Base-by-base conservation (phyloP, 805 yeast genomes). In the Yamadazyma olivae region DNA sequence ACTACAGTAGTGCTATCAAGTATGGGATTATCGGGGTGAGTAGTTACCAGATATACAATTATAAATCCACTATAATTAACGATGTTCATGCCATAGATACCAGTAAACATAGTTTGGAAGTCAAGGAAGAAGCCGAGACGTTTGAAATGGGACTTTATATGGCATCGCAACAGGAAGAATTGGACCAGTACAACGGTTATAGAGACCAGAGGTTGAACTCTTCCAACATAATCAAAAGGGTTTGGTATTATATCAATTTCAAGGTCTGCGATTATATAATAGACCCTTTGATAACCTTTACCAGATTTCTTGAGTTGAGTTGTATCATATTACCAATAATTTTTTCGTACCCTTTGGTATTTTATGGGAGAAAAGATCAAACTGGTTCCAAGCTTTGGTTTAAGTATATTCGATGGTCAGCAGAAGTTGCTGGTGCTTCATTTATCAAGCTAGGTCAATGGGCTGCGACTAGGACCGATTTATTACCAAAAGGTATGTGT, bases 381-480 rank as follows among this genome's bases (percentile, higher is more conserved):
- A 52, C 71, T 3, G 96, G 96, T 0, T 75, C 85, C 1, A 48
- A 71, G 14, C 27, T 78, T 15, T 91, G 97, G 96, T 90, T 75
- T 58, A 59, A 61, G 35, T 59, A 78, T 31, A 61, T 91, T 15
- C 70, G 87, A 32, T 58, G 74, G 54, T 64, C 83, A 1, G 77
- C 93, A 39, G 96, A 91, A 57, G 43, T 67, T 13, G 96, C 96
- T 0, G 99, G 99, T 1, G 95, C 98, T 3, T 83, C 96, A 3
- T 93, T 84, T 55, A 80, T 84, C 38, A 84, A 87, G 58, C 72
- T 93, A 39, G 99, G 98, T 3, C 99, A 93, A 64, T 93, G 99
- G 99, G 99, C 99, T 0, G 97, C 97, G 2, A 84, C 96, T 8
- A 75, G 99, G 58, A 86, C 95, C 0, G 99, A 93, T 60, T 83